These are phyloP conservation scores for Erysimum cheiri DNA, from an alignment of 441 rosid species.

Conservation along the genomic window DNA sequence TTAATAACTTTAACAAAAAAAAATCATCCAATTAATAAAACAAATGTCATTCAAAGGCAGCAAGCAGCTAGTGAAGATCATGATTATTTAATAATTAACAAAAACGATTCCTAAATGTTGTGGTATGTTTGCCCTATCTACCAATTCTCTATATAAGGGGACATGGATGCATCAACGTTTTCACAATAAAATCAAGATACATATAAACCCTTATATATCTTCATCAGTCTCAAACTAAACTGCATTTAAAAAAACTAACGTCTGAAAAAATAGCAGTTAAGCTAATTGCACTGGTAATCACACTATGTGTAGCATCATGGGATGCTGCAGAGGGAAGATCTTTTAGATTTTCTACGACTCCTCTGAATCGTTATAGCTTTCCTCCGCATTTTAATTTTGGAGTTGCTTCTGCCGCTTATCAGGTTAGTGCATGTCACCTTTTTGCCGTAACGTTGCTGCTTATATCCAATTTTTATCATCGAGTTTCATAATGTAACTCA, in stretches of 20 bases:
- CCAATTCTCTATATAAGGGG: neutral
- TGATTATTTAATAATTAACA: neutral
- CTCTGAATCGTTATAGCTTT: constrained; percentile 5
- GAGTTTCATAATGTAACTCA: too few relatives aligned
- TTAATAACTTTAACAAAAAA: too few relatives aligned
- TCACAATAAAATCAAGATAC: neutral
- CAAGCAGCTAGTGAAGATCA: too few relatives aligned
- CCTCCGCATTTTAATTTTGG: constrained; percentile 1
- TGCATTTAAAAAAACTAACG: neutral
- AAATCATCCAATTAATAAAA: neutral
- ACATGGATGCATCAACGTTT: neutral
- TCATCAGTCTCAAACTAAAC: neutral
- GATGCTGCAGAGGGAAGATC: constrained; percentile 1
- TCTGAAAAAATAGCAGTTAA: neutral
- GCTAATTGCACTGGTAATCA: neutral
- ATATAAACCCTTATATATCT: neutral
- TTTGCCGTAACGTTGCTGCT: too few relatives aligned
- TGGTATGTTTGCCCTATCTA: neutral
- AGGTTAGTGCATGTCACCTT: neutral
- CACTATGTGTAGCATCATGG: neutral
- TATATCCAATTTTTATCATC: too few relatives aligned
- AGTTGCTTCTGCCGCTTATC: constrained; percentile 9
- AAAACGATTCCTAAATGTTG: neutral
- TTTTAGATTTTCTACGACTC: neutral
- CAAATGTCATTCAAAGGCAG: neutral